Percentiles rank a stretch among this genome's conserved stretches.
These are phyloP conservation scores for Fomitopsis pinicola DNA, from an alignment of 1,284 basidiomycete species.

Conservation along the genomic window DNA sequence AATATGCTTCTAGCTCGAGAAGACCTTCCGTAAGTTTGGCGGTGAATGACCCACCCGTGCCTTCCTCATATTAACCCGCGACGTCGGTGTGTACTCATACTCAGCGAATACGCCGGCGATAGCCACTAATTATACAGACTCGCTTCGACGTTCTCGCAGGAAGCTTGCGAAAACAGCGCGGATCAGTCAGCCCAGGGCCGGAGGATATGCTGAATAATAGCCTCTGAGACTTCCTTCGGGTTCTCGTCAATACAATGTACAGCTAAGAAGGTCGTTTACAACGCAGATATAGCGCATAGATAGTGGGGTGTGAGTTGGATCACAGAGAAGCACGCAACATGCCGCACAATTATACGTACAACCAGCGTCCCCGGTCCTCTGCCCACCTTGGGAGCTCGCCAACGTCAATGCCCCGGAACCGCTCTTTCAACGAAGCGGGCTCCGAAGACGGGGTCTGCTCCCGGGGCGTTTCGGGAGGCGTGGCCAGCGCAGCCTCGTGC, in stretches of 20 bases:
- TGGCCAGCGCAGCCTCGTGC: constrained; percentile 32
- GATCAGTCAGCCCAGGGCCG: too few relatives aligned
- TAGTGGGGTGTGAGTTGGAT: neutral
- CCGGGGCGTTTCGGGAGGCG: constrained; percentile 45
- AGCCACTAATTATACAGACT: too few relatives aligned
- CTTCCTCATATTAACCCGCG: too few relatives aligned
- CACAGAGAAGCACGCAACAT: neutral
- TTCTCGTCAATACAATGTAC: neutral
- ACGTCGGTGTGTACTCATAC: too few relatives aligned
- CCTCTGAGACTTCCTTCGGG: neutral
- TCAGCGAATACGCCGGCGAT: too few relatives aligned
- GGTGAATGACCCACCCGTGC: too few relatives aligned
- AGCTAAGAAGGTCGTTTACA: neutral
- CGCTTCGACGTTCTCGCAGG: too few relatives aligned
- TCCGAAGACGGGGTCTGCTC: constrained; percentile 11
- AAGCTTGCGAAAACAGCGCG: too few relatives aligned
- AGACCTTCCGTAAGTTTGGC: too few relatives aligned
- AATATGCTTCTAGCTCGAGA: too few relatives aligned
- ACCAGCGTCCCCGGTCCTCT: constrained; percentile 17
- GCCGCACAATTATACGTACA: constrained; percentile 13
- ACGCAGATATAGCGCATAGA: neutral
- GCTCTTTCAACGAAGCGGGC: neutral
- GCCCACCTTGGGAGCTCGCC: constrained; percentile 8
- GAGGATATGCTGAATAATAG: neutral
- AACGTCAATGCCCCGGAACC: neutral